A percentile compares a stretch with the other conserved stretches of the same genome.
These are phyloP conservation scores for Hypoxylon fuscum DNA, from an alignment of 495 filamentous ascomycete genomes.

Conservation along the genomic window DNA sequence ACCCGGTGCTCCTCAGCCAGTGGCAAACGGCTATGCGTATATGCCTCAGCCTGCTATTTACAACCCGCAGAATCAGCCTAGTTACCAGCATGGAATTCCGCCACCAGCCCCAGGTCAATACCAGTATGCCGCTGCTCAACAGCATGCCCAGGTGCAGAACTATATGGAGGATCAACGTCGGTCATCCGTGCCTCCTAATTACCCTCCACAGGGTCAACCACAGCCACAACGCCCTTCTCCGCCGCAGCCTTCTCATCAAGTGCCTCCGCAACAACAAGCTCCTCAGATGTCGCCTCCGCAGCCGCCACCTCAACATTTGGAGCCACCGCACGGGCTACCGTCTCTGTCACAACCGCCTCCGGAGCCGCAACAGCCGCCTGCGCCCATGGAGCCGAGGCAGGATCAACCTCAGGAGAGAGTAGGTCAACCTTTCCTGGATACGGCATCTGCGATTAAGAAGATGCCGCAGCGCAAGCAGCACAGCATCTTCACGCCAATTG, in stretches of 20 bases:
- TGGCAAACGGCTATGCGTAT: conserved; percentile 81
- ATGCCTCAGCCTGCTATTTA: conserved; percentile 88
- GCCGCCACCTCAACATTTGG: conserved; percentile 51
- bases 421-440: conserved; percentile 54
- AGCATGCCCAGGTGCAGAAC: conserved; percentile 59
- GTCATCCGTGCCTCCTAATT: conserved; percentile 66
- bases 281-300: conserved; percentile 55
- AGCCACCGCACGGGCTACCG: conserved; percentile 49
- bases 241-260: conserved; percentile 54
- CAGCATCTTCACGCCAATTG: conserved; percentile 97
- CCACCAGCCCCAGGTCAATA: conserved; percentile 65
- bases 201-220: conserved; percentile 50
- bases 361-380: conserved; percentile 47
- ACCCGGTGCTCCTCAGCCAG: conserved; percentile 61
- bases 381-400: conserved; percentile 55
- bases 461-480: conserved; percentile 78
- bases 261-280: conserved; percentile 61
- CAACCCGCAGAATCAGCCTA: conserved; percentile 70
- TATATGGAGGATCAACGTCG: conserved; percentile 75
- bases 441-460: conserved; percentile 66
- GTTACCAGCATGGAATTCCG: conserved; percentile 55
- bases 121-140: conserved; percentile 49
- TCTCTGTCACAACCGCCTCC: conserved; percentile 34
- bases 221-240: conserved; percentile 43
- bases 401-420: conserved; percentile 54